Evolutionary conservation across 2,329 filamentous ascomycete genomes (phyloP).

Genomic region (Colletotrichum limetticola): DNA sequence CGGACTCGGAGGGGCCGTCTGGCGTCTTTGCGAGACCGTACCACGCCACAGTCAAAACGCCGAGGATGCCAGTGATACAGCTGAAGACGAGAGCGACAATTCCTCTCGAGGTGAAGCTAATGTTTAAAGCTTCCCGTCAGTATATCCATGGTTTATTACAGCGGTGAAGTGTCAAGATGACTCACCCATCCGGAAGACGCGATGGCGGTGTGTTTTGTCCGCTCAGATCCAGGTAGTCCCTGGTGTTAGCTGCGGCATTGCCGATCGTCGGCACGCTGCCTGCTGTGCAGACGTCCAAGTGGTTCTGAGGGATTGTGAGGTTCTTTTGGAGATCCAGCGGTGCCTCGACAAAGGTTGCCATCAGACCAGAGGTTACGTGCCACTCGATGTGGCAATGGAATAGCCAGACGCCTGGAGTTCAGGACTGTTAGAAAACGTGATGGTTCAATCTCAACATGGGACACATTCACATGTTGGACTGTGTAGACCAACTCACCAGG

Average conservation of each 20-base stretch:
- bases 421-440: neutral
- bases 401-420: conserved; percentile 65
- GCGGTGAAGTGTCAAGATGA: conserved; percentile 24
- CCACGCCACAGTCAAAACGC: conserved; percentile 73
- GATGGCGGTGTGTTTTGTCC: conserved; percentile 68
- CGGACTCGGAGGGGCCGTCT: neutral
- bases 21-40: conserved; percentile 63
- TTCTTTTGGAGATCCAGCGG: conserved; percentile 70
- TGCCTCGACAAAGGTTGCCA: conserved; percentile 72
- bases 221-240: conserved; percentile 69
- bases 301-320: conserved; percentile 68
- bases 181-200: conserved; percentile 70
- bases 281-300: conserved; percentile 67
- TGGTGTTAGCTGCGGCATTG: conserved; percentile 80
- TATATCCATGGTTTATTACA: neutral
- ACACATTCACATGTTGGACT: conserved; percentile 32
- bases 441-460: neutral
- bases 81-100: conserved; percentile 82
- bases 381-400: conserved; percentile 88
- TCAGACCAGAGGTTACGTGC: conserved; percentile 76
- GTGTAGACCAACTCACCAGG: conserved; percentile 58
- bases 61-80: conserved; percentile 73
- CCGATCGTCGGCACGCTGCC: conserved; percentile 64
- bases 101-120: conserved; percentile 74
- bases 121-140: neutral